Evolutionary conservation across 1,284 basidiomycete genomes (phyloP).

Genomic region (Hemileia vastatrix): DNA sequence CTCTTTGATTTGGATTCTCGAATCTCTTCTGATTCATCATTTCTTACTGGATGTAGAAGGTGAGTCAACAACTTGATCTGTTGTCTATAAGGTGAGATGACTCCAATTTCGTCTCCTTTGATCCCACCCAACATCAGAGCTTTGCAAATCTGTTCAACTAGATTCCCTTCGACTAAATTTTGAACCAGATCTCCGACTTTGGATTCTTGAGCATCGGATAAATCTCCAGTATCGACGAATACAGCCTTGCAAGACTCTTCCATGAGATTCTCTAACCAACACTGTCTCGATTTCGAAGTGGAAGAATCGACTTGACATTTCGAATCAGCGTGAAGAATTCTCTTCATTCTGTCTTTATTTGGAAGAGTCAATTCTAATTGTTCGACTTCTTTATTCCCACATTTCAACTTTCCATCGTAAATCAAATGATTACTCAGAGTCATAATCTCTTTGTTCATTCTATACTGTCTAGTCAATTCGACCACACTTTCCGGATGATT

Average conservation of each 20-base stretch:
- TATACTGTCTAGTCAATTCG: conserved; percentile 78
- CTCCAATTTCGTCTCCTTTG: conserved; percentile 60
- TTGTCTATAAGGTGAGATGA: conserved; percentile 85
- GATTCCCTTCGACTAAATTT: conserved; percentile 65
- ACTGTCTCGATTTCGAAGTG: conserved; percentile 37
- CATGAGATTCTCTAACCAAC: conserved; percentile 64
- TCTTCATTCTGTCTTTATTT: too few species aligned
- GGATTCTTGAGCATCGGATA: conserved; percentile 67
- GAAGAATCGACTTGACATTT: not conserved
- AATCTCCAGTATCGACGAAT: conserved; percentile 79
- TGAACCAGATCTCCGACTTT: conserved; percentile 78
- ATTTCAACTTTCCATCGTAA: conserved; percentile 66
- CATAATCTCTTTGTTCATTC: conserved; percentile 98
- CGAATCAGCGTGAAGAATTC: too few species aligned
- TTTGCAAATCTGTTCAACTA: conserved; percentile 55
- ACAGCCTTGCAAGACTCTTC: conserved; percentile 62
- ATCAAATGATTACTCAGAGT: conserved; percentile 75
- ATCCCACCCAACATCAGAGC: conserved; percentile 61
- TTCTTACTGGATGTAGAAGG: conserved; percentile 50
- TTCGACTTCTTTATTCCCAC: conserved; percentile 65
- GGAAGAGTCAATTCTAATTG: conserved; percentile 55
- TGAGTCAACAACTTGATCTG: conserved; percentile 75
- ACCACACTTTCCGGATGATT: conserved; percentile 73
- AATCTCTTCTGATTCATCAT: not conserved
- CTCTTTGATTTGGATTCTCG: conserved; percentile 23